Evolutionary conservation across 2,329 filamentous ascomycete species (phyloP).

Genomic region (Blastomyces emzantsi): DNA sequence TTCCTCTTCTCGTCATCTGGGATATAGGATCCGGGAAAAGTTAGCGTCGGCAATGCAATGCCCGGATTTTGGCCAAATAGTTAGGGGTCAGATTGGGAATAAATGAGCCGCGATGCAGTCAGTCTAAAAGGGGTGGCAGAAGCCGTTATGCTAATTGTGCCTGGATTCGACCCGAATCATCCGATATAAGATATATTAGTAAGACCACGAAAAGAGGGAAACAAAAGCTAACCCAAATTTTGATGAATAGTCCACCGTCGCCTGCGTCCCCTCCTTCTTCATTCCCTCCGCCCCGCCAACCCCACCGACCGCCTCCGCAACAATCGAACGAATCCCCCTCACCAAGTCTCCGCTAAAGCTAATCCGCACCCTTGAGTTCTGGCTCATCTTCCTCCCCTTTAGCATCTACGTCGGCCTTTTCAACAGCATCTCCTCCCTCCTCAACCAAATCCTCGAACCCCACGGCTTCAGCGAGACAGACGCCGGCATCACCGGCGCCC

Average conservation of each 20-base stretch:
- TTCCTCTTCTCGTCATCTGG: background rate
- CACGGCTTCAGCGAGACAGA: slow-evolving; percentile 77
- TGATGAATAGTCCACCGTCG: slow-evolving; percentile 47
- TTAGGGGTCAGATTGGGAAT: background rate
- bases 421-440: slow-evolving; percentile 77
- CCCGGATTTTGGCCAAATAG: background rate
- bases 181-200: background rate
- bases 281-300: slow-evolving; percentile 68
- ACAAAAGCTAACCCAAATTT: background rate
- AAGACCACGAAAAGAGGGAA: background rate
- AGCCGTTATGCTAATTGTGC: background rate
- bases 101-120: background rate
- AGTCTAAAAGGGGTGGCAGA: background rate
- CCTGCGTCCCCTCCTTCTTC: slow-evolving; percentile 68
- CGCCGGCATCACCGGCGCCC: slow-evolving; percentile 78
- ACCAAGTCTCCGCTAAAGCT: slow-evolving; percentile 48
- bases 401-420: slow-evolving; percentile 81
- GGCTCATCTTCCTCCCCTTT: slow-evolving; percentile 73
- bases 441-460: slow-evolving; percentile 83
- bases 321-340: slow-evolving; percentile 46
- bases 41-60: background rate
- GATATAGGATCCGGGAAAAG: background rate
- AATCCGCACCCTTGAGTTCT: slow-evolving; percentile 59
- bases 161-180: background rate
- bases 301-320: slow-evolving; percentile 60